These are phyloP conservation scores for Pythium myriotylum DNA, from an alignment of 352 stramenopile genomes.

Conservation along the genomic window DNA sequence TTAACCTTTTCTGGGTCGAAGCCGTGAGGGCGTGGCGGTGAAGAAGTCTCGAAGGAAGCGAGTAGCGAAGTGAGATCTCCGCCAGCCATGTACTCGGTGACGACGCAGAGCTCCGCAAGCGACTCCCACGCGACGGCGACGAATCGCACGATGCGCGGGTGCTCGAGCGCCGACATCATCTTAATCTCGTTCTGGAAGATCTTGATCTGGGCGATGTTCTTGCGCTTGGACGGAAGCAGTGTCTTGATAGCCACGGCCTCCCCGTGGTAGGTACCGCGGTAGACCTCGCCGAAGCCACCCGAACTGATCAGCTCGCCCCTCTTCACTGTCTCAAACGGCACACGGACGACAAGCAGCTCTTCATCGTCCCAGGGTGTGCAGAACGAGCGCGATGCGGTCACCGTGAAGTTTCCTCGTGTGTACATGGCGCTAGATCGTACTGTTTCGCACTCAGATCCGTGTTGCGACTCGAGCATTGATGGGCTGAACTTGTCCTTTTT, in stretches of 20 bases:
- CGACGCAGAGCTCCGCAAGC: conserved; percentile 54
- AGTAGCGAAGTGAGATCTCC: conserved; percentile 55
- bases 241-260: conserved; percentile 52
- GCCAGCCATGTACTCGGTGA: conserved; percentile 67
- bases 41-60: conserved; percentile 29
- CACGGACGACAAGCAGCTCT: conserved; percentile 39
- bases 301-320: conserved; percentile 43
- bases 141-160: conserved; percentile 51
- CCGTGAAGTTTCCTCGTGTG: conserved; percentile 10
- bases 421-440: conserved; percentile 2
- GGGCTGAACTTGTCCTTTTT: conserved; percentile 16
- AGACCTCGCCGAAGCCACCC: conserved; percentile 62
- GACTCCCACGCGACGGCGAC: conserved; percentile 61
- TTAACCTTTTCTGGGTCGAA: conserved; percentile 35
- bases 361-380: conserved; percentile 39
- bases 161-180: conserved; percentile 49
- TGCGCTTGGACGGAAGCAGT: conserved; percentile 38
- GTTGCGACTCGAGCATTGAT: conserved; percentile 11
- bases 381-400: neutral
- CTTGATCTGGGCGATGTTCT: conserved; percentile 41
- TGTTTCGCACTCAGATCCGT: conserved; percentile 13
- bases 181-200: conserved; percentile 59
- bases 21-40: conserved; percentile 19
- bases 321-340: conserved; percentile 45
- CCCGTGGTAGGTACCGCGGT: conserved; percentile 39